Evolutionary conservation across 306 rosid species (phyloP), one percentile per base, ranked within the genome.

Genomic region (Prunus kanzakura): DNA sequence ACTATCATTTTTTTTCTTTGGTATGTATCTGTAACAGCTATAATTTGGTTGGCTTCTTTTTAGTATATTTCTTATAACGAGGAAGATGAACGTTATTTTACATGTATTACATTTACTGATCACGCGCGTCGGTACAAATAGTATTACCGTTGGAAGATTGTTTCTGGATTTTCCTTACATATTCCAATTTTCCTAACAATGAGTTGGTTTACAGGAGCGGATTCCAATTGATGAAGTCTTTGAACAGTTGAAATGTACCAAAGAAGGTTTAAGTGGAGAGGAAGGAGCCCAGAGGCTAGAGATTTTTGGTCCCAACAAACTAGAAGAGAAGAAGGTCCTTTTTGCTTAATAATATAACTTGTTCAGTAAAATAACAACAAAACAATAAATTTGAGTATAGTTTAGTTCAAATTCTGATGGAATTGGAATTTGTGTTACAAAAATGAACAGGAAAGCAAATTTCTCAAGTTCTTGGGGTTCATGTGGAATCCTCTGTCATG

Each of bases 401-500:
- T 16, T 54, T 35, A n/a, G 15, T 27, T 41, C 22, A 84, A n/a
- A 73, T 80, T 27, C 79, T 78, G 69, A 86, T 76, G 47, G 52
- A 72, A 47, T 18, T 30, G 25, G 35, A 25, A 23, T 81, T 35
- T 69, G 62, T 78, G 30, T 11, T 58, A 32, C 27, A 8, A 18
- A 68, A 58, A 77, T 74, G 65, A 72, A 73, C 79, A 95, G 98
- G 98, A 95, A 79, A 95, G 98, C 96, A 95, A 95, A 79, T 0
- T 95, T 4, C 96, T 95, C 76, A 95, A 95, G 93, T 95, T 92
- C 85, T 91, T 95, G 32, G 98, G 98, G 78, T 95, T 95, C 79
- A 95, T 95, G 98, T 95, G 98, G 98, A 95, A 95, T 78, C 98
- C 98, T 58, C 88, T 95, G 8, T 95, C 98, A 73, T 95, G 98